Evolutionary conservation across 805 yeast genomes (phyloP).

Genomic region (Jamesozyma lodderae): DNA sequence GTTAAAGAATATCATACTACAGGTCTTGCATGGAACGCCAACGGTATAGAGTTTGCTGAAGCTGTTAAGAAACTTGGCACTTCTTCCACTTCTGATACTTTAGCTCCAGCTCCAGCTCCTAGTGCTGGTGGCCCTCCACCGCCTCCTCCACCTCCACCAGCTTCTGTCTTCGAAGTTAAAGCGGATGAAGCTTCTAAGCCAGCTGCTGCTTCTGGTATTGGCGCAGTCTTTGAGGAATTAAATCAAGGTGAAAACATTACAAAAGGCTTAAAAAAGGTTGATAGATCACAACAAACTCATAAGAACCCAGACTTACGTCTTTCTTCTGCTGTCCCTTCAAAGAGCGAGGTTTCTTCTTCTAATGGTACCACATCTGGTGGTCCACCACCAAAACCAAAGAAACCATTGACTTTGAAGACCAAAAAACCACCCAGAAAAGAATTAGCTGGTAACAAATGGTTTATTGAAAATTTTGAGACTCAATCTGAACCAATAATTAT

Average conservation of each 20-base stretch:
- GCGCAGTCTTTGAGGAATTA: slow-evolving; percentile 86
- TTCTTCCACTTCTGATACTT: slow-evolving; percentile 31
- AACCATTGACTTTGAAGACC: slow-evolving; percentile 53
- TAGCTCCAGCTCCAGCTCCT: slow-evolving; percentile 31
- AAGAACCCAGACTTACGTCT: slow-evolving; percentile 77
- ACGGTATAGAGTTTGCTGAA: slow-evolving; percentile 50
- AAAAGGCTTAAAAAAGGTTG: slow-evolving; percentile 81
- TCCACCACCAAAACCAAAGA: slow-evolving; percentile 74
- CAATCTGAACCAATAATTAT: slow-evolving; percentile 47
- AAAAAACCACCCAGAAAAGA: slow-evolving; percentile 57
- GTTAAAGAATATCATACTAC: slow-evolving; percentile 71
- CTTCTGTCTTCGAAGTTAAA: slow-evolving; percentile 47
- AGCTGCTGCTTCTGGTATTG: slow-evolving; percentile 46
- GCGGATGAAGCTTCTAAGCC: slow-evolving; percentile 20
- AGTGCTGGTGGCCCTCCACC: slow-evolving; percentile 45
- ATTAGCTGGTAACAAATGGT: slow-evolving; percentile 81
- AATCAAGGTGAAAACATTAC: slow-evolving; percentile 82
- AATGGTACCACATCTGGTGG: slow-evolving; percentile 24
- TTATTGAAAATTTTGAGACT: slow-evolving; percentile 67
- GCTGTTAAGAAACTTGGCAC: slow-evolving; percentile 25
- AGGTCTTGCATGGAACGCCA: slow-evolving; percentile 73
- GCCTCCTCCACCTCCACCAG: slow-evolving; percentile 90
- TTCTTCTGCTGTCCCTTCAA: slow-evolving; percentile 39
- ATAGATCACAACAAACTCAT: slow-evolving; percentile 87
- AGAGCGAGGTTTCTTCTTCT: slow-evolving; percentile 32